These are phyloP conservation scores for Fusarium pseudocircinatum DNA, from an alignment of 2,329 filamentous ascomycete genomes.

Conservation along the genomic window DNA sequence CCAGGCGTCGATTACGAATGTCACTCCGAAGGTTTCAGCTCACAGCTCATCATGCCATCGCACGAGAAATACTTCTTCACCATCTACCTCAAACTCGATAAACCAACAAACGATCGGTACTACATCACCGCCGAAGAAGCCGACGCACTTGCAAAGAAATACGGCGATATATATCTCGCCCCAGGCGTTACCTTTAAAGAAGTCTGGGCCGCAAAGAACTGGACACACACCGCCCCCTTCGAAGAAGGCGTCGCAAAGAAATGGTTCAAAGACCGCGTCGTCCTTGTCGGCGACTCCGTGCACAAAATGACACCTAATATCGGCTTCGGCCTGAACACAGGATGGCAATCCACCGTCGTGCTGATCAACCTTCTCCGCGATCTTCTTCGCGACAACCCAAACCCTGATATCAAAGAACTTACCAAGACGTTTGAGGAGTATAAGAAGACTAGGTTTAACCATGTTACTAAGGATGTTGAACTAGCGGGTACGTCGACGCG, in stretches of 20 bases:
- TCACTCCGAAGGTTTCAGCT: conserved; percentile 6
- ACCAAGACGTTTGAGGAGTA: conserved; percentile 14
- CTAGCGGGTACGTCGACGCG: conserved; percentile 18
- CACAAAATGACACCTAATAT: conserved; percentile 37
- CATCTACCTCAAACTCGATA: conserved; percentile 15
- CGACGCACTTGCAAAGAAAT: conserved; percentile 2
- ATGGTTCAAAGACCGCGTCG: conserved; percentile 28
- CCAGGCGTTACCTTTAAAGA: conserved; percentile 5
- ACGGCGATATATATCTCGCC: neutral
- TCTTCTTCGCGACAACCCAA: neutral
- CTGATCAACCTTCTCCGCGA: conserved; percentile 17
- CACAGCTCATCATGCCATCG: conserved; percentile 17
- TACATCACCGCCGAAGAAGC: conserved; percentile 5
- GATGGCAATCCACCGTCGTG: conserved; percentile 25
- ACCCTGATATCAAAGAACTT: neutral
- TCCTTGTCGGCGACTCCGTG: conserved; percentile 25
- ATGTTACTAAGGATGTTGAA: conserved; percentile 12
- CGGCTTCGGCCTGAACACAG: conserved; percentile 30
- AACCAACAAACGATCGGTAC: neutral
- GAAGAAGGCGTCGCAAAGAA: conserved; percentile 29
- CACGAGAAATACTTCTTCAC: conserved; percentile 24
- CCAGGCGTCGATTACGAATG: conserved; percentile 17
- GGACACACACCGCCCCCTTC: conserved; percentile 10
- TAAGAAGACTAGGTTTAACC: neutral
- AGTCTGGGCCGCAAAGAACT: conserved; percentile 11